Conservation (phyloP, 2,329 filamentous ascomycete species). For the Acephala macrosclerotiorum region DNA sequence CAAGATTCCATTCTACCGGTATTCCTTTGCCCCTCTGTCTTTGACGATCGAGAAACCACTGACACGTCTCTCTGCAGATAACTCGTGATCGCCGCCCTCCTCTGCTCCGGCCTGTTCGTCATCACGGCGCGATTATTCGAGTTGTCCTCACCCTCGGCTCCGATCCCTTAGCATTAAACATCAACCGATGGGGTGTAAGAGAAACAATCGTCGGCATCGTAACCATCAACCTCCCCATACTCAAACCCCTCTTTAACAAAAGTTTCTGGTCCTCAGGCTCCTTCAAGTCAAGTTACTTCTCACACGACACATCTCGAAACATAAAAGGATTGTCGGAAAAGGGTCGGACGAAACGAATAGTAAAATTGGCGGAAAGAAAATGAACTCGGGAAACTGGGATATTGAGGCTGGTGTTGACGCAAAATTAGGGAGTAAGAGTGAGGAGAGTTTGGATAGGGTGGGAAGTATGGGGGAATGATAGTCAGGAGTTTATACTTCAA, state of each 20-base stretch:
- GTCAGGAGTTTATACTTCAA: slow-evolving; percentile 16
- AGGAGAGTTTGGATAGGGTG: slow-evolving; percentile 11
- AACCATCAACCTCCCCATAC: slow-evolving; percentile 34
- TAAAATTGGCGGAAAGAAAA: not conserved
- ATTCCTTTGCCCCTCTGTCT: no score
- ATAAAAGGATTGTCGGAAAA: not conserved
- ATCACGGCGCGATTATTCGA: slow-evolving; percentile 27
- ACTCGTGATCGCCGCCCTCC: slow-evolving; percentile 24
- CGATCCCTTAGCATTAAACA: slow-evolving; percentile 44
- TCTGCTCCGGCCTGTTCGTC: slow-evolving; percentile 31
- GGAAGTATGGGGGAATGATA: slow-evolving; percentile 5
- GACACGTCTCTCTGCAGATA: slow-evolving; percentile 11
- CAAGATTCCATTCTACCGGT: slow-evolving; percentile 17
- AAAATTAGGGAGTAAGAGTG: slow-evolving; percentile 1
- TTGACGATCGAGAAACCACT: no score
- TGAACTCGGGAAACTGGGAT: not conserved
- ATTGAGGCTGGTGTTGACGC: not conserved
- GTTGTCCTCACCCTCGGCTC: slow-evolving; percentile 32
- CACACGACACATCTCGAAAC: slow-evolving; percentile 7
- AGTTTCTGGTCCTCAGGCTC: slow-evolving; percentile 29
- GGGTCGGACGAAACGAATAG: not conserved
- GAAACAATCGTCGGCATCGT: slow-evolving; percentile 37
- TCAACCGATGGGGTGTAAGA: slow-evolving; percentile 37
- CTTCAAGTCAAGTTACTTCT: slow-evolving; percentile 3
- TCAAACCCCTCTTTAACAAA: slow-evolving; percentile 30